Percentiles rank a stretch among this genome's conserved stretches.
These are phyloP conservation scores for Cordyceps militaris DNA, from an alignment of 2,329 filamentous ascomycete genomes.

Conservation along the genomic window DNA sequence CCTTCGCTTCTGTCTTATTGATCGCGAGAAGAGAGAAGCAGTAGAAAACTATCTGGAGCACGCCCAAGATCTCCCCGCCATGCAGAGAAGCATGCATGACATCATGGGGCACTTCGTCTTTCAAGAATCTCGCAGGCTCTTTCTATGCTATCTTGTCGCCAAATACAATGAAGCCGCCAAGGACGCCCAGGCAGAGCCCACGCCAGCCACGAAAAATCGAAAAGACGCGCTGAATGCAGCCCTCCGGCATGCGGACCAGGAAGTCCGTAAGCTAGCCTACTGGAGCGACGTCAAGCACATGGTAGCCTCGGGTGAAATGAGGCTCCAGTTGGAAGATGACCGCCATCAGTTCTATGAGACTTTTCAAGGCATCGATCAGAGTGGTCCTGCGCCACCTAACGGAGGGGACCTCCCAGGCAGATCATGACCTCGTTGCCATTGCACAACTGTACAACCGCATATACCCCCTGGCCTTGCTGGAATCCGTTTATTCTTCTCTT, in stretches of 20 bases:
- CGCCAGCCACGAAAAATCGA: slow-evolving; percentile 25
- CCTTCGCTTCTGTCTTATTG: slow-evolving; percentile 66
- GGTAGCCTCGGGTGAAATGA: slow-evolving; percentile 45
- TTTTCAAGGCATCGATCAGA: slow-evolving; percentile 48
- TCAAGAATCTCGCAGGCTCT: slow-evolving; percentile 73
- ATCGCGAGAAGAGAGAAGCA: slow-evolving; percentile 83
- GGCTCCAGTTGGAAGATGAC: slow-evolving; percentile 34
- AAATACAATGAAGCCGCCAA: slow-evolving; percentile 10
- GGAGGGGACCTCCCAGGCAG: slow-evolving; percentile 18
- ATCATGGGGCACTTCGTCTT: slow-evolving; percentile 86
- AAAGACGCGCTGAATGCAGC: slow-evolving; percentile 67
- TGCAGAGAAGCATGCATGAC: slow-evolving; percentile 71
- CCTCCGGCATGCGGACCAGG: slow-evolving; percentile 67
- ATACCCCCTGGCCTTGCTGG: background rate
- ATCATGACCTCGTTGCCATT: background rate
- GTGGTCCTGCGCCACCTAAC: slow-evolving; percentile 38
- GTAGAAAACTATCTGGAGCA: slow-evolving; percentile 76
- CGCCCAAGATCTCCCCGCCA: slow-evolving; percentile 66
- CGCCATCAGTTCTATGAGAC: slow-evolving; percentile 29
- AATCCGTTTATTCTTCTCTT: background rate
- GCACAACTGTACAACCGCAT: background rate
- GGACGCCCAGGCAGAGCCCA: background rate
- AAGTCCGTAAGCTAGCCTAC: slow-evolving; percentile 75
- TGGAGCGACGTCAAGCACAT: slow-evolving; percentile 79
- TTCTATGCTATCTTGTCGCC: slow-evolving; percentile 8